Conservation (phyloP, 805 yeast genomes). For the Ogataea pilisensis region DNA sequence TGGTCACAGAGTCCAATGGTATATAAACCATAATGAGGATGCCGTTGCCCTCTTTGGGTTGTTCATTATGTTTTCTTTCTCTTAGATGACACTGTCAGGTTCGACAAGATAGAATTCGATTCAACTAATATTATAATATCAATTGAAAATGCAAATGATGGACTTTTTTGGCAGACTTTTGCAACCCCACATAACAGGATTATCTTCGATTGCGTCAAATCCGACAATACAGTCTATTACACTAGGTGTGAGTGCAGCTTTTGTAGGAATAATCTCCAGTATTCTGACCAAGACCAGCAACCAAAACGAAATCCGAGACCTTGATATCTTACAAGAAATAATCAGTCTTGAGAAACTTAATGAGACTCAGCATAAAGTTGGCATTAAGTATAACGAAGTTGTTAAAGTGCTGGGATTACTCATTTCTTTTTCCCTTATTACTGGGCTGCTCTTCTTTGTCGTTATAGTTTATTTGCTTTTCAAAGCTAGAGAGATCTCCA, state of each 20-base stretch:
- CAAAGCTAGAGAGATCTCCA: slow-evolving; percentile 4
- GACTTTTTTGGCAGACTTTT: no score
- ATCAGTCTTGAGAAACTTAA: slow-evolving; percentile 15
- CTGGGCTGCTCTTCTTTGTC: no score
- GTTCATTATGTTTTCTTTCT: no score
- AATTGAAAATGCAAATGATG: no score
- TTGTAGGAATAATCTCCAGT: slow-evolving; percentile 16
- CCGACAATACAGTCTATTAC: slow-evolving; percentile 16
- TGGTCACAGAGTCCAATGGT: no score
- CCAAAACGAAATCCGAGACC: slow-evolving; percentile 4
- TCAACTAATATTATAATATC: no score
- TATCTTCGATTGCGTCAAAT: slow-evolving; percentile 6
- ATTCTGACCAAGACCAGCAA: slow-evolving; percentile 7
- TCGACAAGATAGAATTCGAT: no score
- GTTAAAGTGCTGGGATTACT: slow-evolving; percentile 12
- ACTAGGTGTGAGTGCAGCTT: slow-evolving; percentile 17
- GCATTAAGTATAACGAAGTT: slow-evolving; percentile 10
- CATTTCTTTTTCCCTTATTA: slow-evolving; percentile 3
- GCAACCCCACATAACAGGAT: no score
- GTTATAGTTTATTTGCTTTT: slow-evolving; percentile 1
- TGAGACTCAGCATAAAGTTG: slow-evolving; percentile 9
- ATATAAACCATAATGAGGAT: no score
- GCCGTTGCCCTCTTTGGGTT: no score
- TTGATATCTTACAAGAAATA: slow-evolving; percentile 13
- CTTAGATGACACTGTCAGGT: no score